A percentile compares a stretch with the other conserved stretches of the same genome.
Conservation (phyloP, 495 filamentous ascomycete genomes). For the Penicillium cataractarum region DNA sequence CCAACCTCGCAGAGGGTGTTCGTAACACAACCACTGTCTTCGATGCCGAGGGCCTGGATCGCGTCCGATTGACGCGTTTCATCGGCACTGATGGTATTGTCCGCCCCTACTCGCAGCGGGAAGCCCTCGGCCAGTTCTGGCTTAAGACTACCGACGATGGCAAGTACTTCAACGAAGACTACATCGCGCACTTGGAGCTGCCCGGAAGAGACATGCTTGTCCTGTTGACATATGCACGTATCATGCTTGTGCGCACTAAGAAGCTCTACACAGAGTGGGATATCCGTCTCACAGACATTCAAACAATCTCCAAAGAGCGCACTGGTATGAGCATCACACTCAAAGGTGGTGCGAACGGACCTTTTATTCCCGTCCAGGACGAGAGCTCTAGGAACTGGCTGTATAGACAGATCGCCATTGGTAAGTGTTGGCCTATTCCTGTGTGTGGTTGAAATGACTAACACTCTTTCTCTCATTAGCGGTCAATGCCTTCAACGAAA, state of each 20-base stretch:
- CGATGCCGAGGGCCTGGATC: slow-evolving; percentile 89
- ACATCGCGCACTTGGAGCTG: slow-evolving; percentile 94
- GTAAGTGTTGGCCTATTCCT: slow-evolving; percentile 29
- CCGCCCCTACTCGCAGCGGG: slow-evolving; percentile 91
- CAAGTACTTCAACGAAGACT: slow-evolving; percentile 95
- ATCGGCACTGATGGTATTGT: slow-evolving; percentile 92
- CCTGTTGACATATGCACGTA: slow-evolving; percentile 89
- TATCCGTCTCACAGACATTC: slow-evolving; percentile 90
- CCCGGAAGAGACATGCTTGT: slow-evolving; percentile 89
- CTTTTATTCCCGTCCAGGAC: slow-evolving; percentile 90
- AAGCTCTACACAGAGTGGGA: slow-evolving; percentile 91
- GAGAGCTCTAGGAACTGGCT: slow-evolving; percentile 88
- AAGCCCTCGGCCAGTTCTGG: slow-evolving; percentile 97
- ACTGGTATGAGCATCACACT: slow-evolving; percentile 89
- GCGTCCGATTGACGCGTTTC: slow-evolving; percentile 88
- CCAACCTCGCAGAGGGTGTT: slow-evolving; percentile 93
- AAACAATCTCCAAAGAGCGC: slow-evolving; percentile 94
- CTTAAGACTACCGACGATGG: slow-evolving; percentile 96
- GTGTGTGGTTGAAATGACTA: slow-evolving; percentile 11
- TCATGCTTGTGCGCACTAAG: slow-evolving; percentile 87
- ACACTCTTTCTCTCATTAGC: slow-evolving; percentile 39
- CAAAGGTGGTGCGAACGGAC: slow-evolving; percentile 88
- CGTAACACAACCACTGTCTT: slow-evolving; percentile 99
- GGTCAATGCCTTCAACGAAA: slow-evolving; percentile 72
- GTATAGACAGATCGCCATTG: slow-evolving; percentile 70